Percentiles rank a stretch among this genome's conserved stretches.
Conservation (phyloP, 305 asterid genomes). For the Fraxinus greggii region DNA sequence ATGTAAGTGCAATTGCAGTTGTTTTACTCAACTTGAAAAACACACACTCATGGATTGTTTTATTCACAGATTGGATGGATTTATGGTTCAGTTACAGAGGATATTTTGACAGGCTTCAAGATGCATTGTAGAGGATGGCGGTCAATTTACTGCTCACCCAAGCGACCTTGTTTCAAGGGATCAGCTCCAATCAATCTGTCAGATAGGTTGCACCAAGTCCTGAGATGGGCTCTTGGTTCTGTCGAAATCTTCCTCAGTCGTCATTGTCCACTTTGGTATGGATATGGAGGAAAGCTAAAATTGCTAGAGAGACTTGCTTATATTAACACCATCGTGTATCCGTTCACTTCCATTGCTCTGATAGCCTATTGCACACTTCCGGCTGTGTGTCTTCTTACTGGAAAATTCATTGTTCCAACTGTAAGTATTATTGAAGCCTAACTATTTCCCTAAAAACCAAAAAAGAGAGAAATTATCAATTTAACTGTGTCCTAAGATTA, state of each 20-base stretch:
- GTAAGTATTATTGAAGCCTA: slow-evolving; percentile 39
- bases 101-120: slow-evolving; percentile 80
- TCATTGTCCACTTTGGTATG: slow-evolving; percentile 87
- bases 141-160: slow-evolving; percentile 69
- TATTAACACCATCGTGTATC: slow-evolving; percentile 72
- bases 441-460: not conserved
- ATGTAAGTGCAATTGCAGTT: not conserved
- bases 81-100: slow-evolving; percentile 79
- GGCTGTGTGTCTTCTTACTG: slow-evolving; percentile 81
- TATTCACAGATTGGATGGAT: slow-evolving; percentile 78
- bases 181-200: slow-evolving; percentile 85
- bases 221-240: slow-evolving; percentile 91
- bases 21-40: not conserved
- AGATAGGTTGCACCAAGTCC: slow-evolving; percentile 78
- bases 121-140: slow-evolving; percentile 90
- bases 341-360: slow-evolving; percentile 79
- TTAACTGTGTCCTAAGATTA: not conserved
- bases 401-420: slow-evolving; percentile 76
- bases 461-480: not conserved
- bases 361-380: slow-evolving; percentile 78
- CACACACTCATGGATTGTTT: not conserved
- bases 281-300: slow-evolving; percentile 69
- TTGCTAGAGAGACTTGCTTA: slow-evolving; percentile 73
- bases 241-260: slow-evolving; percentile 81
- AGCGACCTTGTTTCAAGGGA: slow-evolving; percentile 74